Base-by-base conservation (phyloP, 2,329 filamentous ascomycete genomes). In the Parascedosporium putredinis region DNA sequence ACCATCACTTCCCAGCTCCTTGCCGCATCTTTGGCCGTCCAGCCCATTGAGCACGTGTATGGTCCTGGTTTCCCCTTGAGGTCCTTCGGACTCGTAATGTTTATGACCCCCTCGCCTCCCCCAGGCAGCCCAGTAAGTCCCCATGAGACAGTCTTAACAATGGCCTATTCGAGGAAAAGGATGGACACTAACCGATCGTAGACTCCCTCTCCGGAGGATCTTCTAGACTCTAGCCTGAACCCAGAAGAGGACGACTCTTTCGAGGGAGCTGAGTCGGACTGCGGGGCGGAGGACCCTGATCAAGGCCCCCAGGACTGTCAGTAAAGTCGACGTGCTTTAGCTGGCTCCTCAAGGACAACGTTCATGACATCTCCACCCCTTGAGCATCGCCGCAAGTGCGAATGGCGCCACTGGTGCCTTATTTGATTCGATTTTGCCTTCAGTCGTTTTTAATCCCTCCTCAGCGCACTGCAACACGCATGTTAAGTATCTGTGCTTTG, bases 1-100 rank as follows among this genome's bases (percentile, higher is more conserved):
- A 82, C 79, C 1, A 81, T 88, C n/a, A 67, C 88, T 20, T 71
- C 78, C 50, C 76, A 78, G 52, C 80, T 91, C 64, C 74, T 81
- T 56, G 64, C 73, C 48, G 79, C 78, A 16, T 88, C 86, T 1
- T 71, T 75, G 54, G 70, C 73, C 2, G 78, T 88, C 29, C 74
- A 78, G 51, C 76, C 81, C 7, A 77, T 66, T 0, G 85, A 89
- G 65, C 67, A 78, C 20, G 77, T 88, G 45, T 84, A 83, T 67
- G 71, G 74, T 29, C 59, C 69, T n/a, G n/a, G n/a, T n/a, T n/a
- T 2, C 66, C 73, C 31, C 68, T 78, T 16, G 65, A 73, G 42
- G 62, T 78, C 9, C 69, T 75, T 57, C 70, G 73, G 47, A 62
- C 68, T 24, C 73, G 79, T 50, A 73, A 79, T 53, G 77, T 84